Evolutionary conservation across 2,329 filamentous ascomycete genomes (phyloP).

Genomic region (Fusarium torulosum): DNA sequence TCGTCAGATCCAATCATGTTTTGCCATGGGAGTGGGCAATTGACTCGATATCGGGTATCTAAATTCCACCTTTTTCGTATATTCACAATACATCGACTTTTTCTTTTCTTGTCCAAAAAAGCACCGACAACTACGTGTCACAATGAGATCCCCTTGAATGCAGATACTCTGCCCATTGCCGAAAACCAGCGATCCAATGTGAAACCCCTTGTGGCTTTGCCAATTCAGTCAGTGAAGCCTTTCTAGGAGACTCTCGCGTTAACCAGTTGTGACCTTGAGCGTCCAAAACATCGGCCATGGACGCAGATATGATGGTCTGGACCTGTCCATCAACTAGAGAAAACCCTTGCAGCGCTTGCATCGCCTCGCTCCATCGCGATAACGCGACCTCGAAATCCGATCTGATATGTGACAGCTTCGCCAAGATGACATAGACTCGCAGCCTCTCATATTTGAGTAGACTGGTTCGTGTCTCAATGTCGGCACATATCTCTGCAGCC

Average conservation of each 20-base stretch:
- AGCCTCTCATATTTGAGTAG: slow-evolving; percentile 42
- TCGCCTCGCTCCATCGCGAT: slow-evolving; percentile 40
- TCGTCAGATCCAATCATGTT: not conserved
- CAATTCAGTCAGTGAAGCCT: slow-evolving; percentile 34
- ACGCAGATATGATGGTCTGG: slow-evolving; percentile 36
- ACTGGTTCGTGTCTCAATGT: slow-evolving; percentile 24
- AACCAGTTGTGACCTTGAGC: slow-evolving; percentile 41
- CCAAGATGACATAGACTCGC: slow-evolving; percentile 36
- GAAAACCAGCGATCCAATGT: slow-evolving; percentile 41
- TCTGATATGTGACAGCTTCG: slow-evolving; percentile 36
- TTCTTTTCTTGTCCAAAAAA: not conserved
- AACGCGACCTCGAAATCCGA: slow-evolving; percentile 35
- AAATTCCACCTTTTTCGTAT: slow-evolving; percentile 15
- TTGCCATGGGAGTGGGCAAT: not conserved
- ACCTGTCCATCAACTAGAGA: slow-evolving; percentile 36
- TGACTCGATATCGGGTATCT: slow-evolving; percentile 33
- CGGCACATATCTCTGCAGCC: slow-evolving; percentile 32
- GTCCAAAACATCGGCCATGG: slow-evolving; percentile 38
- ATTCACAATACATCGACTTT: slow-evolving; percentile 12
- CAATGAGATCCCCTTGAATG: slow-evolving; percentile 22
- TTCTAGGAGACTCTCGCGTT: slow-evolving; percentile 37
- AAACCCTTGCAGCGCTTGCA: slow-evolving; percentile 41
- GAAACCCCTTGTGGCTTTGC: slow-evolving; percentile 41
- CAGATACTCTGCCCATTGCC: slow-evolving; percentile 38
- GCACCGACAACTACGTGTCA: slow-evolving; percentile 13